phyloP scores from a whole-genome alignment of 176 grass and related monocot genomes.

The Ananas comosus region DNA sequence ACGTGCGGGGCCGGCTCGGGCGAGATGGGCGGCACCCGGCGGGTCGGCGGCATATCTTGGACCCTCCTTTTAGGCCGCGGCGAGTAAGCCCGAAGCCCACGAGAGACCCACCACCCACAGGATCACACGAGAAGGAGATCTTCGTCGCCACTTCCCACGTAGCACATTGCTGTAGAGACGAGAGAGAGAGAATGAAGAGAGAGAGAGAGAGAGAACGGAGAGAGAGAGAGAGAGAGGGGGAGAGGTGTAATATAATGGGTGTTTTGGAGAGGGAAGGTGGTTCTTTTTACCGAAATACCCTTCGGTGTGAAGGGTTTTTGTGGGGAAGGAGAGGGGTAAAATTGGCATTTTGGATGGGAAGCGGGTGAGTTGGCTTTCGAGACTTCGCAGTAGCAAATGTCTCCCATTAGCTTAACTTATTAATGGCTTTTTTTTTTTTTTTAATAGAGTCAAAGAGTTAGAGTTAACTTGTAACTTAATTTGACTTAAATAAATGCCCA shows the following conservation, averaged over 20 bases:
- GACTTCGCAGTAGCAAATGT: too few species aligned
- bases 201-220: too few species aligned
- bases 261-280: neutral
- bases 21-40: slow-evolving; percentile 23
- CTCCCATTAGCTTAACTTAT: too few species aligned
- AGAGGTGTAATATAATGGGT: too few species aligned
- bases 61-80: slow-evolving; percentile 12
- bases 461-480: too few species aligned
- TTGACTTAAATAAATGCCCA: too few species aligned
- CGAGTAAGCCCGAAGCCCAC: slow-evolving; percentile 48
- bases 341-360: too few species aligned
- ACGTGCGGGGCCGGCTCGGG: too few species aligned
- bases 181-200: neutral
- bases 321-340: neutral
- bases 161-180: slow-evolving; percentile 33
- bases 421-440: too few species aligned
- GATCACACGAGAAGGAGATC: slow-evolving; percentile 62
- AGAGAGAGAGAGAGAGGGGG: too few species aligned
- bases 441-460: too few species aligned
- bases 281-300: neutral
- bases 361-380: neutral
- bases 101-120: slow-evolving; percentile 40
- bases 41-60: slow-evolving; percentile 6
- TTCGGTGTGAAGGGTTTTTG: neutral
- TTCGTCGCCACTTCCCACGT: slow-evolving; percentile 90